Percentiles rank a stretch among this genome's conserved stretches.
Conservation (phyloP, 192 early-diverging fungal species). For the Coemansia sp. region DNA sequence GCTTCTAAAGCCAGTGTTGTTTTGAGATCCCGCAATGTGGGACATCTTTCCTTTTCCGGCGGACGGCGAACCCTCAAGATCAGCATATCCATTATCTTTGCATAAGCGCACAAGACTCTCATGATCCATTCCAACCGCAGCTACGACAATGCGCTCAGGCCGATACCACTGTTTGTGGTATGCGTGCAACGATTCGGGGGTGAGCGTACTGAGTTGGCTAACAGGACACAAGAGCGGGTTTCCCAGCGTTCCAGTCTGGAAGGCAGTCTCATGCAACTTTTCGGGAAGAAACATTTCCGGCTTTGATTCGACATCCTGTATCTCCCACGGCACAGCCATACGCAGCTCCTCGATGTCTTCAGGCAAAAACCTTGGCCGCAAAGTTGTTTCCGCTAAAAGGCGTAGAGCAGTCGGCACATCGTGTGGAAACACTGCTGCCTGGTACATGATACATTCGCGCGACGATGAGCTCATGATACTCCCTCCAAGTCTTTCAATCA, state of each 20-base stretch:
- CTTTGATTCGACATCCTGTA: slow-evolving; percentile 82
- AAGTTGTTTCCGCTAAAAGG: slow-evolving; percentile 79
- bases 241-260: slow-evolving; percentile 74
- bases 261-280: slow-evolving; percentile 82
- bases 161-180: slow-evolving; percentile 84
- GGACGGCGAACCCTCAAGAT: slow-evolving; percentile 30
- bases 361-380: slow-evolving; percentile 67
- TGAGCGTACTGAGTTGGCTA: slow-evolving; percentile 65
- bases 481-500: slow-evolving; percentile 86
- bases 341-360: slow-evolving; percentile 84
- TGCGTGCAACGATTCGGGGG: slow-evolving; percentile 63
- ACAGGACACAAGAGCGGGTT: slow-evolving; percentile 75
- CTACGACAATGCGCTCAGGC: slow-evolving; percentile 89
- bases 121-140: slow-evolving; percentile 84
- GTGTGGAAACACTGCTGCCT: slow-evolving; percentile 84
- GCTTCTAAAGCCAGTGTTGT: slow-evolving; percentile 19
- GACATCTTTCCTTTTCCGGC: background rate
- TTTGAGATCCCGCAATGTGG: background rate
- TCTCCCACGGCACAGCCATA: slow-evolving; percentile 79
- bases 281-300: slow-evolving; percentile 87
- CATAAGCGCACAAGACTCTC: slow-evolving; percentile 71
- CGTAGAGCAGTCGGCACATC: slow-evolving; percentile 72
- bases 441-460: slow-evolving; percentile 95
- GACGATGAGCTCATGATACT: slow-evolving; percentile 87
- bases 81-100: slow-evolving; percentile 74